phyloP scores from a whole-genome alignment of 2,329 filamentous ascomycete genomes.

The Botrytis paeoniae region DNA sequence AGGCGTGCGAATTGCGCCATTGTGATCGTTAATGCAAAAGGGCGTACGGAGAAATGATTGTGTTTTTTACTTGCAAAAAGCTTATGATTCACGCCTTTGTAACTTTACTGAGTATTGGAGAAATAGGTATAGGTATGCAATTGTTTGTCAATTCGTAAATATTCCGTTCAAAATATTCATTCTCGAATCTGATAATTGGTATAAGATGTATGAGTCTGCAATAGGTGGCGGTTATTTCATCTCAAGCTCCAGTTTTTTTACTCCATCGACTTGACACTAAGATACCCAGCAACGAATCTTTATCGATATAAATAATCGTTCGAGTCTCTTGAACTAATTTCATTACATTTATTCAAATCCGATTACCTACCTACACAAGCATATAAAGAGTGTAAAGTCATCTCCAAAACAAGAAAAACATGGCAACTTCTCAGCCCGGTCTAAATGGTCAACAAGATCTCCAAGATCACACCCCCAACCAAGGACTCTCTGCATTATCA shows the following conservation, averaged over 20 bases:
- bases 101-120: not conserved
- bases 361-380: not conserved
- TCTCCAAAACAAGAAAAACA: constrained; percentile 19
- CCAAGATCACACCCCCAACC: constrained; percentile 22
- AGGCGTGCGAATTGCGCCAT: not conserved
- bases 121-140: not conserved
- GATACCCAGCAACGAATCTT: not conserved
- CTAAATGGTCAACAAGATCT: constrained; percentile 24
- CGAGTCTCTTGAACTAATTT: not conserved
- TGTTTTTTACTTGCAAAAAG: not conserved
- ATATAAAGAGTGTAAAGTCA: not conserved
- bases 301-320: not conserved
- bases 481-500: constrained; percentile 41
- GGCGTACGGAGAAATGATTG: not conserved
- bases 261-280: not conserved
- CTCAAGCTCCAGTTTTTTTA: constrained; percentile 1
- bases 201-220: not conserved
- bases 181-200: not conserved
- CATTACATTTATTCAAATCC: not conserved
- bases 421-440: constrained; percentile 24
- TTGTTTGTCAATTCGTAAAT: not conserved
- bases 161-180: not conserved
- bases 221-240: not conserved
- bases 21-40: not conserved
- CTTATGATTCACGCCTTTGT: not conserved